A percentile compares a stretch with the other conserved stretches of the same genome.
These are phyloP conservation scores for Exophiala dermatitidis DNA, from an alignment of 2,329 filamentous ascomycete species.

Conservation along the genomic window DNA sequence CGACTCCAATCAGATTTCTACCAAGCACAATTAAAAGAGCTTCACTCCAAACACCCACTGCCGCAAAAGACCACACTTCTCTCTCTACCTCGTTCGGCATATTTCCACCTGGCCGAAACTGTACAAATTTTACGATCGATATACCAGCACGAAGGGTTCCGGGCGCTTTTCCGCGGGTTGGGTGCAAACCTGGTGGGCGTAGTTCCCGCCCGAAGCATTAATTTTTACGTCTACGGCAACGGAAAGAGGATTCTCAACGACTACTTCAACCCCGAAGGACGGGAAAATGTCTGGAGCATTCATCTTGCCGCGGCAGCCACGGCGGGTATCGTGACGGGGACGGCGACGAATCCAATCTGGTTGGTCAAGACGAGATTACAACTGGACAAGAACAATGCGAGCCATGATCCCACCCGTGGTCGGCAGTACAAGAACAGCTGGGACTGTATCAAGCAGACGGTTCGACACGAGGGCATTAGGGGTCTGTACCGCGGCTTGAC, in stretches of 20 bases:
- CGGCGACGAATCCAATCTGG: conserved; percentile 94
- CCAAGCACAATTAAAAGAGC: conserved; percentile 68
- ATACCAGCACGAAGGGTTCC: conserved; percentile 71
- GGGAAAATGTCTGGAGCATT: conserved; percentile 42
- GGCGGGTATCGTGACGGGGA: conserved; percentile 79
- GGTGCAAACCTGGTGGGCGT: conserved; percentile 86
- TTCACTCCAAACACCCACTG: conserved; percentile 53
- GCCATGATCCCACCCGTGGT: conserved; percentile 44
- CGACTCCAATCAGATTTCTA: conserved; percentile 92
- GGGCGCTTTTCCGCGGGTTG: conserved; percentile 86
- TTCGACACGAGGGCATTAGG: conserved; percentile 69
- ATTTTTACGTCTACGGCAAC: conserved; percentile 90
- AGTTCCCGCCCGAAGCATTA: conserved; percentile 81
- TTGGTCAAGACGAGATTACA: conserved; percentile 89
- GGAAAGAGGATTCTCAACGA: conserved; percentile 75
- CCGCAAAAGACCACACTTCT: conserved; percentile 51
- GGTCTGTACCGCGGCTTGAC: conserved; percentile 87
- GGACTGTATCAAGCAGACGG: conserved; percentile 77
- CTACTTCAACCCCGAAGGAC: conserved; percentile 59
- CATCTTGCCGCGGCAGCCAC: conserved; percentile 69
- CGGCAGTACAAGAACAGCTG: conserved; percentile 78
- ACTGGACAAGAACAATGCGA: conserved; percentile 75
- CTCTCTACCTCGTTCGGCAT: conserved; percentile 57
- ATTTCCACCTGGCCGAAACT: conserved; percentile 75
- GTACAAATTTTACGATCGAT: conserved; percentile 77